phyloP scores from a whole-genome alignment of 2,329 filamentous ascomycete genomes.

The Verticillium isaacii region DNA sequence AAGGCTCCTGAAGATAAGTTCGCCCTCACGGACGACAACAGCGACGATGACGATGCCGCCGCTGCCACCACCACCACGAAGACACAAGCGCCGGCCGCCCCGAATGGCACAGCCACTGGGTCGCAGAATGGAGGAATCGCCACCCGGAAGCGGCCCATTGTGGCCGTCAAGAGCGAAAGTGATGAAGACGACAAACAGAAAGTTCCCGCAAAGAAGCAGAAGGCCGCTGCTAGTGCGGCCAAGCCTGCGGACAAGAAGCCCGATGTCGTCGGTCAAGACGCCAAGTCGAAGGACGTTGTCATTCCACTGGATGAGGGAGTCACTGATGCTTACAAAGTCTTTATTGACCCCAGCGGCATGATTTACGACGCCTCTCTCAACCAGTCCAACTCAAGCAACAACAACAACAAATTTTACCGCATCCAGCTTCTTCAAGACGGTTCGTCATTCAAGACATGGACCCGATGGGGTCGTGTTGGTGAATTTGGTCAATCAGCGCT shows the following conservation, averaged over 20 bases:
- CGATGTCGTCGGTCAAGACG: slow-evolving; percentile 35
- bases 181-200: slow-evolving; percentile 5
- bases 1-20: slow-evolving; percentile 29
- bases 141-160: slow-evolving; percentile 3
- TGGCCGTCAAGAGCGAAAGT: not conserved
- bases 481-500: slow-evolving; percentile 46
- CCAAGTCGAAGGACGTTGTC: slow-evolving; percentile 37
- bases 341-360: slow-evolving; percentile 59
- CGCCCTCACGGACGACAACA: slow-evolving; percentile 10
- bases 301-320: slow-evolving; percentile 49
- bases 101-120: not conserved
- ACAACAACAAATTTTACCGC: slow-evolving; percentile 82
- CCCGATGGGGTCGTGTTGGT: slow-evolving; percentile 75
- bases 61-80: not conserved
- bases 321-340: slow-evolving; percentile 43
- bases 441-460: slow-evolving; percentile 57
- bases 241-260: slow-evolving; percentile 24
- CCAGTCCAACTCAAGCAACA: slow-evolving; percentile 65
- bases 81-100: not conserved
- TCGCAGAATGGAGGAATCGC: slow-evolving; percentile 18
- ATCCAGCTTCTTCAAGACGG: slow-evolving; percentile 44
- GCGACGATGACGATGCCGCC: slow-evolving; percentile 2
- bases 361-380: slow-evolving; percentile 80
- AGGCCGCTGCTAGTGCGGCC: slow-evolving; percentile 19
- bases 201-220: slow-evolving; percentile 15